Conservation (phyloP, 495 filamentous ascomycete genomes). For the Hypoxylon rickii region DNA sequence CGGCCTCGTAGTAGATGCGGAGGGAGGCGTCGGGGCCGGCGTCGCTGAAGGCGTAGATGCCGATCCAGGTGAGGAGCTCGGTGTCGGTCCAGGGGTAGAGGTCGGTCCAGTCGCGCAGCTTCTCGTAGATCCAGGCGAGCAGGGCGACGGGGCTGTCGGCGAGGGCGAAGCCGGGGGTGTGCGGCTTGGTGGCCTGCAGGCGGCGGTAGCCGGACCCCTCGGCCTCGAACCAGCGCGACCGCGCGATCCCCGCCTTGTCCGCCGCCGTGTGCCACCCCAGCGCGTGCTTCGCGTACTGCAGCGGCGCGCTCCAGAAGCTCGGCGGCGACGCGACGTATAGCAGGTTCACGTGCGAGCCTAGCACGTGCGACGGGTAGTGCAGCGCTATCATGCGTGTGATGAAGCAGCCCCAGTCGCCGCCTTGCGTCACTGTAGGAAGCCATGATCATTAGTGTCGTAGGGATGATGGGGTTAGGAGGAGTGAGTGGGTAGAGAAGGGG, state of each 20-base stretch:
- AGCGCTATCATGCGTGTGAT: constrained; percentile 62
- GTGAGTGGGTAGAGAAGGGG: background rate
- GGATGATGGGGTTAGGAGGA: background rate
- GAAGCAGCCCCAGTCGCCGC: constrained; percentile 68
- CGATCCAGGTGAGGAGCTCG: constrained; percentile 65
- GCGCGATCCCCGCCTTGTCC: constrained; percentile 47
- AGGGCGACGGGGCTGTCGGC: constrained; percentile 62
- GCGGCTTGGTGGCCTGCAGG: constrained; percentile 61
- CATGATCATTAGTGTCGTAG: background rate
- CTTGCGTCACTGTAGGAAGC: constrained; percentile 57
- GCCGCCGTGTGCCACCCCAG: constrained; percentile 32
- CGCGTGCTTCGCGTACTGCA: constrained; percentile 48
- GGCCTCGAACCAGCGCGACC: constrained; percentile 49
- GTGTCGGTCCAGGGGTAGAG: constrained; percentile 66
- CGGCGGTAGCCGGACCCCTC: constrained; percentile 57
- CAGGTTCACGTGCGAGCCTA: constrained; percentile 68
- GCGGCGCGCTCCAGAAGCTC: constrained; percentile 38
- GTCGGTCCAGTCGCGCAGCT: constrained; percentile 68
- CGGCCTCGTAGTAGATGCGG: constrained; percentile 60
- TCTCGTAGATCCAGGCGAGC: constrained; percentile 69
- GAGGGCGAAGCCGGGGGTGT: constrained; percentile 60
- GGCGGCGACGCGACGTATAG: constrained; percentile 48
- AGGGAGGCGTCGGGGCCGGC: constrained; percentile 58
- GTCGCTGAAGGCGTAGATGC: constrained; percentile 60
- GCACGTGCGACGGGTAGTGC: constrained; percentile 58